Percentiles rank a stretch among this genome's conserved stretches.
These are phyloP conservation scores for Candida patagonica DNA, from an alignment of 805 yeast species.

Conservation along the genomic window DNA sequence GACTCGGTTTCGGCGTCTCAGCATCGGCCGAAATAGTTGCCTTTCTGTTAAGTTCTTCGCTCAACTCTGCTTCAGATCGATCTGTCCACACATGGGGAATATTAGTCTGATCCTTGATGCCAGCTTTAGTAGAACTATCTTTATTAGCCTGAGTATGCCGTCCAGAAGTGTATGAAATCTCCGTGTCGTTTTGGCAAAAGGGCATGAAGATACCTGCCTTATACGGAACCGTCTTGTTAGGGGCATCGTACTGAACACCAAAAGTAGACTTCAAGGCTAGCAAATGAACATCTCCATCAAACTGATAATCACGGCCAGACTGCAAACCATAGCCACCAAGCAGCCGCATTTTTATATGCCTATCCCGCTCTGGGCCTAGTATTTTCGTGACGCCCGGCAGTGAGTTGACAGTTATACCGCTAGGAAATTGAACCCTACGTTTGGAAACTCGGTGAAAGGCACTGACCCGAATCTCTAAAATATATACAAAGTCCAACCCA, in stretches of 20 bases:
- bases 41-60: neutral
- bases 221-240: constrained; percentile 8
- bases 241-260: constrained; percentile 17
- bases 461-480: constrained; percentile 19
- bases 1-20: neutral
- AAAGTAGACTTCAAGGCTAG: constrained; percentile 14
- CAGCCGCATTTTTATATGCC: constrained; percentile 11
- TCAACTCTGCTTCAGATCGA: neutral
- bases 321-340: constrained; percentile 14
- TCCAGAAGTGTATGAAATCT: neutral
- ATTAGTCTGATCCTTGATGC: neutral
- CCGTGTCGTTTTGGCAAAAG: constrained; percentile 8
- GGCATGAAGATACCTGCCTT: constrained; percentile 20
- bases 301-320: constrained; percentile 5
- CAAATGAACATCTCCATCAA: constrained; percentile 15
- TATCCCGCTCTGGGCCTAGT: constrained; percentile 3
- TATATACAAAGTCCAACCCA: constrained; percentile 21
- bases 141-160: neutral
- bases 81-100: neutral
- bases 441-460: constrained; percentile 1
- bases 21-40: neutral
- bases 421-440: neutral
- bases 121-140: neutral
- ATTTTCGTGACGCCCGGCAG: neutral
- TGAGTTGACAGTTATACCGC: neutral